Percentiles rank a stretch among this genome's conserved stretches.
phyloP scores from a whole-genome alignment of 2,329 filamentous ascomycete genomes.

The Ophiostoma angusticollis region DNA sequence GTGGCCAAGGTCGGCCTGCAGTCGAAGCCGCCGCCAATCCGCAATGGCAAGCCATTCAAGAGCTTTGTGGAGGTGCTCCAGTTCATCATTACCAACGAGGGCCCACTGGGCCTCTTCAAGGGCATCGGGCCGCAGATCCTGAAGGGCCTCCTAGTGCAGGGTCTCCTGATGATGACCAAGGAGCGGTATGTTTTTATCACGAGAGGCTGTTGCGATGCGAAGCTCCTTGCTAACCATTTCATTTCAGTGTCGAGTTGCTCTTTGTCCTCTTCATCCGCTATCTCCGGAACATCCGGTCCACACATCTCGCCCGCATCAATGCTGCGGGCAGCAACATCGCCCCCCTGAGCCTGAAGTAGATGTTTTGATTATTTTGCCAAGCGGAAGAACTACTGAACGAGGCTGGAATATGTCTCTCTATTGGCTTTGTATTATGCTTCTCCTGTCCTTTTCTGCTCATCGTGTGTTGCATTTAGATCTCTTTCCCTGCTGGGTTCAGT shows the following conservation, averaged over 20 bases:
- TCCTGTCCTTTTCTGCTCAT: too few relatives aligned
- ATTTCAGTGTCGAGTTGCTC: constrained; percentile 62
- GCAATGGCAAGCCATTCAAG: constrained; percentile 84
- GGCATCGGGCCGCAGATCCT: constrained; percentile 88
- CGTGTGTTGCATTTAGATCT: too few relatives aligned
- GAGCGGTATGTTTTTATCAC: constrained; percentile 51
- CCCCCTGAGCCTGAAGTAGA: constrained; percentile 20
- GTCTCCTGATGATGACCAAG: constrained; percentile 98
- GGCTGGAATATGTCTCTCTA: too few relatives aligned
- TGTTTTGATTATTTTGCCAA: background rate
- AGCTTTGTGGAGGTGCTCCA: constrained; percentile 89
- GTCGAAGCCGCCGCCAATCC: constrained; percentile 73
- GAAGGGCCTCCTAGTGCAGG: constrained; percentile 88
- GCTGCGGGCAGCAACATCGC: constrained; percentile 39
- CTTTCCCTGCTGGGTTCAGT: too few relatives aligned
- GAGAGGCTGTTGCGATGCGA: too few relatives aligned
- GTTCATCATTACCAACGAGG: constrained; percentile 86
- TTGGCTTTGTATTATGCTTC: too few relatives aligned
- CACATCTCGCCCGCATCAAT: constrained; percentile 56
- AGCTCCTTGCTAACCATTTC: constrained; percentile 8
- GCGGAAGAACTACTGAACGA: too few relatives aligned
- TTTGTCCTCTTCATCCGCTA: constrained; percentile 83
- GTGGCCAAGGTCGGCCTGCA: constrained; percentile 96
- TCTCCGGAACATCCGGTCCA: constrained; percentile 54
- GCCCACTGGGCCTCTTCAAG: constrained; percentile 77